Evolutionary conservation across 2,329 filamentous ascomycete genomes (phyloP).

Genomic region (Aspergillus neotritici): DNA sequence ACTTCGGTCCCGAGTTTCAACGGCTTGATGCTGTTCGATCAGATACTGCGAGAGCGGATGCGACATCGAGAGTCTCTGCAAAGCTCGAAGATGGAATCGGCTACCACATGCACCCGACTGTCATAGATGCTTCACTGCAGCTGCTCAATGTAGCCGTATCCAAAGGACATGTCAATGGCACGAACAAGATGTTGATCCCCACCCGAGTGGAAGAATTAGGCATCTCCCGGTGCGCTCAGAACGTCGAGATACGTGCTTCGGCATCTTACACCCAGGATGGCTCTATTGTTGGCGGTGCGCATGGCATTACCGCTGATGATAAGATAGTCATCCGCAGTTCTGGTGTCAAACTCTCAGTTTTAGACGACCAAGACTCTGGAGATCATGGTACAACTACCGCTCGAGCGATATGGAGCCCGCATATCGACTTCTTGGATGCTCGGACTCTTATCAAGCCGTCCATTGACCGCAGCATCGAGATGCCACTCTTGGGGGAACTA

Average conservation of each 20-base stretch:
- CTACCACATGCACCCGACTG: constrained; percentile 1
- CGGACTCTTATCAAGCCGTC: constrained; percentile 10
- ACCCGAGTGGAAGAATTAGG: too few species aligned
- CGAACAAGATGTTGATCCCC: neutral
- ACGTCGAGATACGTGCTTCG: too few species aligned
- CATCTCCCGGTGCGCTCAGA: too few species aligned
- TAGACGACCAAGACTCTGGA: neutral
- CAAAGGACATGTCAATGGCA: neutral
- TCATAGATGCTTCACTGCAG: constrained; percentile 2
- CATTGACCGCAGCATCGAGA: constrained; percentile 5
- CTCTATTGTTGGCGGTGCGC: too few species aligned
- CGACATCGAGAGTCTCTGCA: too few species aligned
- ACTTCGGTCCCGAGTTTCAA: constrained; percentile 12
- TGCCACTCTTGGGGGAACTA: constrained; percentile 5
- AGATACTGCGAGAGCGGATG: neutral
- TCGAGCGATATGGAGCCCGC: constrained; percentile 10
- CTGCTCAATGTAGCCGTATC: neutral
- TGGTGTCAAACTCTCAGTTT: neutral
- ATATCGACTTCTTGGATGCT: constrained; percentile 13
- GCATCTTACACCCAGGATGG: too few species aligned
- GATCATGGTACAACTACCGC: neutral
- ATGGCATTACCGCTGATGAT: too few species aligned
- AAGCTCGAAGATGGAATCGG: neutral
- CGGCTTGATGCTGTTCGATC: constrained; percentile 8
- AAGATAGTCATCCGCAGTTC: neutral